These are phyloP conservation scores for Dendrobium huoshanense DNA, from an alignment of 106 monocot species.

Conservation along the genomic window DNA sequence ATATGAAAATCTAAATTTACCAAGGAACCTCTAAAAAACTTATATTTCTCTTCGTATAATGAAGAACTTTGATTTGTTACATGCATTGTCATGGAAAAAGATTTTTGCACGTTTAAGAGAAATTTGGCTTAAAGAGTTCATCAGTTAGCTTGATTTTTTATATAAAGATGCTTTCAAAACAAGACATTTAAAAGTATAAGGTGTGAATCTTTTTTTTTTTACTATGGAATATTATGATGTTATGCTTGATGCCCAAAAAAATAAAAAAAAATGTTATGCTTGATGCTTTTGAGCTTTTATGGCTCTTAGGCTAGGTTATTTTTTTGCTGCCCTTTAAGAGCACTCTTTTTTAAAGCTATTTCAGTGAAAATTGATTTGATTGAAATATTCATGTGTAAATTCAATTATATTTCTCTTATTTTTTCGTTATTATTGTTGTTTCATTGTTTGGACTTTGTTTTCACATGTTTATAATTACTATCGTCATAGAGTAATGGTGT, in stretches of 20 bases:
- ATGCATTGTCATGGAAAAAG: not conserved
- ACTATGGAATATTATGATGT: not conserved
- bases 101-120: not conserved
- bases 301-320: not conserved
- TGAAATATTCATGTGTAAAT: not conserved
- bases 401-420: not conserved
- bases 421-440: not conserved
- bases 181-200: not conserved
- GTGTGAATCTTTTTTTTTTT: not conserved
- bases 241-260: not conserved
- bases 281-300: not conserved
- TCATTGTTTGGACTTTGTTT: not conserved
- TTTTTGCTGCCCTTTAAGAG: not conserved
- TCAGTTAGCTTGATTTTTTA: not conserved
- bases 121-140: not conserved
- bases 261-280: not conserved
- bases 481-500: not conserved
- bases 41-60: not conserved
- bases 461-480: not conserved
- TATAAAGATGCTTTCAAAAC: not conserved
- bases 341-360: not conserved
- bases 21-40: not conserved
- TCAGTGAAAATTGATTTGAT: not conserved
- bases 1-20: not conserved
- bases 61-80: not conserved